These are phyloP conservation scores for Suillus tomentosus DNA, from an alignment of 768 basidiomycete species.

Conservation along the genomic window DNA sequence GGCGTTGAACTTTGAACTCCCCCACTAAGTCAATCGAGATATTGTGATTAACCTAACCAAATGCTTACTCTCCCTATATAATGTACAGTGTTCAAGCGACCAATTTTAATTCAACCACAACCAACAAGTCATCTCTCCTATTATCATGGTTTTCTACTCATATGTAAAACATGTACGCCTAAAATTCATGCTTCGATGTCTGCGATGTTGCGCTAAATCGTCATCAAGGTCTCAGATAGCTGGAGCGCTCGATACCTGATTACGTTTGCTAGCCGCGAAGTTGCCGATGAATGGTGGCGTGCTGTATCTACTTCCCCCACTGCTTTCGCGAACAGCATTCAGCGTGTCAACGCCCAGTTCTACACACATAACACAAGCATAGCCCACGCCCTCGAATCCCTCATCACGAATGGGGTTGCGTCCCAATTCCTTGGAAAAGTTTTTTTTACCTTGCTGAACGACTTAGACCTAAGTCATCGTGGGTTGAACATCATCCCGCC, in stretches of 20 bases:
- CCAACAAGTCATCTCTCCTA: too few relatives aligned
- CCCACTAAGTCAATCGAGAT: too few relatives aligned
- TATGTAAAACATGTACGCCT: background rate
- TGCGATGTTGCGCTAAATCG: background rate
- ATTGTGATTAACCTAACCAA: background rate
- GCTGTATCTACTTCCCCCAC: conserved; percentile 13
- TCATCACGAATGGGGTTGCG: background rate
- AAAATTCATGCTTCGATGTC: background rate
- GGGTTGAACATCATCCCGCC: background rate
- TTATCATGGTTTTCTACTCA: background rate
- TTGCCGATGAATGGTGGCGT: conserved; percentile 31
- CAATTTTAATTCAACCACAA: background rate
- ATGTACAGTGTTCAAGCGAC: background rate
- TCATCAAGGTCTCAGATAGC: fast-evolving
- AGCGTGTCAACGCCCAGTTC: background rate
- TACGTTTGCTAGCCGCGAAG: conserved; percentile 22
- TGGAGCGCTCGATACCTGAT: conserved; percentile 20
- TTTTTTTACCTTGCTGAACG: background rate
- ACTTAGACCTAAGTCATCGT: background rate
- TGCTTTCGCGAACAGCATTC: background rate
- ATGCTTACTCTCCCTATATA: background rate
- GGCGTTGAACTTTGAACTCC: too few relatives aligned
- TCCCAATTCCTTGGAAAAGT: background rate
- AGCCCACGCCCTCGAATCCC: too few relatives aligned
- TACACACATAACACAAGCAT: background rate